Percentiles rank a stretch among this genome's conserved stretches.
phyloP scores from a whole-genome alignment of 345 rosid genomes.

The Trapa incisa region DNA sequence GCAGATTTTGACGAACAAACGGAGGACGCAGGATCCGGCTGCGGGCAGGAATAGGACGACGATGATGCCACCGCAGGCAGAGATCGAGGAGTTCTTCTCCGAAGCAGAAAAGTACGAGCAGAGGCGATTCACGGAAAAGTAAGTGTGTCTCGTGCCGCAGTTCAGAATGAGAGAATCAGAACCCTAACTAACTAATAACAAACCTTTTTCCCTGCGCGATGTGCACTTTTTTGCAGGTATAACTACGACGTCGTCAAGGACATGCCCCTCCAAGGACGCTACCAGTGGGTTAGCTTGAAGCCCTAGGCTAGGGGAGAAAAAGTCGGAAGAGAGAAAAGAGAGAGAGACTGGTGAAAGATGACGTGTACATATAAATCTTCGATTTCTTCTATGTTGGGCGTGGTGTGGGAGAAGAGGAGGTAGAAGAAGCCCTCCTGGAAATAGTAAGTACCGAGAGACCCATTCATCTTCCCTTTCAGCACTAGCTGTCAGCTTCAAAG shows the following conservation, averaged over 20 bases:
- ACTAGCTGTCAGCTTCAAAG: neutral
- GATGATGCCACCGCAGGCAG: constrained; percentile 19
- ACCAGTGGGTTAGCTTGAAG: constrained; percentile 41
- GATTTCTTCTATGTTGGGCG: neutral
- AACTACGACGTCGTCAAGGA: constrained; percentile 39
- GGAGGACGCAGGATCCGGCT: constrained; percentile 2
- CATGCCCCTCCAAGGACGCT: constrained; percentile 37
- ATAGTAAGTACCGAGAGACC: neutral
- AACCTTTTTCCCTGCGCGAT: neutral
- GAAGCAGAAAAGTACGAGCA: constrained; percentile 42
- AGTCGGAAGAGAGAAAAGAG: neutral
- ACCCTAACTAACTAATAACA: constrained; percentile 30
- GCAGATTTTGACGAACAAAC: neutral
- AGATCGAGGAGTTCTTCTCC: constrained; percentile 43
- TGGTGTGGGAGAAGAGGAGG: neutral
- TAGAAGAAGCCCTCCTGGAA: neutral
- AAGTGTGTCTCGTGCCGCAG: constrained; percentile 5
- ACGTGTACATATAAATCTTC: neutral
- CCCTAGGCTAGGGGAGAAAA: constrained; percentile 3
- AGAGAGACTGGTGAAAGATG: neutral
- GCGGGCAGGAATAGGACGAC: neutral
- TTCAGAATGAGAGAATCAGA: constrained; percentile 2
- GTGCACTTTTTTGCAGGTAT: constrained; percentile 21
- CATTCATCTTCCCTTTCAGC: neutral
- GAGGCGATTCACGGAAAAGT: constrained; percentile 40